Base-by-base conservation (phyloP, 2,329 filamentous ascomycete species). In the Penicillium sp. region DNA sequence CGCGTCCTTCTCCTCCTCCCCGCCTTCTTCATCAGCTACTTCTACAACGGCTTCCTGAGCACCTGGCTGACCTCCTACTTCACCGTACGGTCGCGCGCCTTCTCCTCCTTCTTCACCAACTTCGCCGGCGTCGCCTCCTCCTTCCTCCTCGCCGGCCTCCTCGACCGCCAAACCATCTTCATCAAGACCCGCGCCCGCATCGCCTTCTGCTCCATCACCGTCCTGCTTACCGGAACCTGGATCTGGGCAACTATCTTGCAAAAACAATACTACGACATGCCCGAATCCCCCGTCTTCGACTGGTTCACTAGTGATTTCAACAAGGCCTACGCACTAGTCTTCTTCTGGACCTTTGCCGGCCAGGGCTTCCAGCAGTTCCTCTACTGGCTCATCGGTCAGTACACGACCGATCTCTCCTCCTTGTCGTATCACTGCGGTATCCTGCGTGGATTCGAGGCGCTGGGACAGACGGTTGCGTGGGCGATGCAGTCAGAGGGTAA, bases 1-100 rank as follows among this genome's bases (percentile, higher is more conserved):
- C 58, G 58, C 1, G 55, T 61, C 4, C 48, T 61, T 10, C 49
- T 61, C 2, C 54, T 64, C 1, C 49, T 64, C 4, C 62, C 62
- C 0, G 47, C 61, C 2, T 63, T 64, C 50, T 64, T 64, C 54
- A 63, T 63, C 55, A 64, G 62, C 37, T 63, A 63, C 48, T 64
- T 64, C 55, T 64, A 62, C 52, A 63, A 64, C 44, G 62, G 57
- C 28, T 64, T 64, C 55, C 42, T 56, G 18, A 61, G 58, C 46
- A 64, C 62, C 1, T 64, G 54, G 50, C 43, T 61, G 37, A 61
- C 58, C 18, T 46, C 37, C 40, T 61, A 61, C 50, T 61, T 61
- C 53, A 59, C 55, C 27, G 55, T 61, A 9, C 58, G 58, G 3
- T 57, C 58, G 11, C 58, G 58, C 10, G 58, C 58, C 11, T 61